Base-by-base conservation (phyloP, 352 stramenopile species). In the Phytophthora litchii region DNA sequence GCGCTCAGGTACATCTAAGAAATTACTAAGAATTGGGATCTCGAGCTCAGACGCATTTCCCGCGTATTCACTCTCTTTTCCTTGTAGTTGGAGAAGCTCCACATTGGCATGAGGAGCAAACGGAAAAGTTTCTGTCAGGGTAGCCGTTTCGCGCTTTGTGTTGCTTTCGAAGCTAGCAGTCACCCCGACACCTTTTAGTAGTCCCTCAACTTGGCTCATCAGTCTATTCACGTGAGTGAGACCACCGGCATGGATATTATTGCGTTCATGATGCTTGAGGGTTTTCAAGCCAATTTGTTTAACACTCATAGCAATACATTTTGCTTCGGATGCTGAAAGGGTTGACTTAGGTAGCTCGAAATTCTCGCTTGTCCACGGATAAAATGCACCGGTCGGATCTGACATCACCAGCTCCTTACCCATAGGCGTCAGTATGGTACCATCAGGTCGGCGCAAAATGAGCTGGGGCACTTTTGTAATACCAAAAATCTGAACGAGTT, bases 281-380 rank as follows among this genome's bases (percentile, higher is more conserved):
- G 84, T 88, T 48, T 92, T 92, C 11, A 89, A 45, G 2, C 83
- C 81, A 25, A 92, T 80, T 57, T 95, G 86, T 46, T 92, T 90
- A 7, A 78, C 60, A 20, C 70, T 72, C 62, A 93, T 89, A 21
- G 67, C 54, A 20, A 95, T 83, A 41, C 77, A 92, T 13, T 69
- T 72, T 3, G 56, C 63, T 58, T 92, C 83, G 0, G 85, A 94
- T 14, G 80, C 66, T 1, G 75, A 75, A 9, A 95, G 46, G 0
- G 50, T 52, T 8, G 66, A 64, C 29, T 78, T 75, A 13, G 84
- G 85, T 3, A 94, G 67, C 4, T 76, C 53, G 34, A 90, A 92
- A 7, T 67, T 57, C 14, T 77, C 66, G 13, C 64, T 51, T 4
- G 52, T 65, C 86, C 86, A 95, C 2, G 86, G 86, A 43, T 89